These are phyloP conservation scores for Penicillium psychrosexuale DNA, from an alignment of 2,329 filamentous ascomycete genomes.

Conservation along the genomic window DNA sequence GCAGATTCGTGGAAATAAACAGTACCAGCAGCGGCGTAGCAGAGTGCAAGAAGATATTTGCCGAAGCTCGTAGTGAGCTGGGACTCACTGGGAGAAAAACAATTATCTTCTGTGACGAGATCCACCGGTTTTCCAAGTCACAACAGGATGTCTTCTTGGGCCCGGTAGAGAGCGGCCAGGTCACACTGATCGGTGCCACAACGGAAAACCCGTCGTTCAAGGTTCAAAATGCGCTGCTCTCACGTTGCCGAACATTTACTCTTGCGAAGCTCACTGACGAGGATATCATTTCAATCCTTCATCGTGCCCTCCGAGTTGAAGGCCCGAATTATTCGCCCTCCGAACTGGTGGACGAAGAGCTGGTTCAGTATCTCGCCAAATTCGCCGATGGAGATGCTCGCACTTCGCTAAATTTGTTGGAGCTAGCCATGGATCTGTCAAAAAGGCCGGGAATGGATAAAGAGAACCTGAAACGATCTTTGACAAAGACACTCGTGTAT, in stretches of 20 bases:
- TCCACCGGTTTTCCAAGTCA: constrained; percentile 83
- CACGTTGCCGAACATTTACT: constrained; percentile 86
- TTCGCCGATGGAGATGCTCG: constrained; percentile 92
- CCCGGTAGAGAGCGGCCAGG: constrained; percentile 83
- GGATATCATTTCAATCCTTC: constrained; percentile 70
- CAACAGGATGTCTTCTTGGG: constrained; percentile 95
- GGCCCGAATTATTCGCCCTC: constrained; percentile 49
- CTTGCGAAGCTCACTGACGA: constrained; percentile 70
- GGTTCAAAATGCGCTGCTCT: constrained; percentile 80
- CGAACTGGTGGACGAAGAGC: constrained; percentile 67
- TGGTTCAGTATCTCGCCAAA: constrained; percentile 75
- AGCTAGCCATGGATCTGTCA: constrained; percentile 78
- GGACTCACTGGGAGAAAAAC: constrained; percentile 81
- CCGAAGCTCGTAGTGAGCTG: constrained; percentile 76
- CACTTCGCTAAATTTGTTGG: constrained; percentile 86
- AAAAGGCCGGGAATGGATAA: constrained; percentile 64
- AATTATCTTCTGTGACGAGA: constrained; percentile 97
- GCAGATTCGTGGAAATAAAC: constrained; percentile 92
- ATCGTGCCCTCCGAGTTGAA: constrained; percentile 68
- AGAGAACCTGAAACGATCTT: constrained; percentile 71
- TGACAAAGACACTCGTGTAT: constrained; percentile 92
- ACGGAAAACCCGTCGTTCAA: constrained; percentile 98
- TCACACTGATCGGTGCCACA: constrained; percentile 90
- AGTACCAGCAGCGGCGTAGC: constrained; percentile 82
- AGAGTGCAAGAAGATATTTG: constrained; percentile 90